phyloP scores from a whole-genome alignment of 805 yeast genomes.

The Metschnikowia amazonensis region DNA sequence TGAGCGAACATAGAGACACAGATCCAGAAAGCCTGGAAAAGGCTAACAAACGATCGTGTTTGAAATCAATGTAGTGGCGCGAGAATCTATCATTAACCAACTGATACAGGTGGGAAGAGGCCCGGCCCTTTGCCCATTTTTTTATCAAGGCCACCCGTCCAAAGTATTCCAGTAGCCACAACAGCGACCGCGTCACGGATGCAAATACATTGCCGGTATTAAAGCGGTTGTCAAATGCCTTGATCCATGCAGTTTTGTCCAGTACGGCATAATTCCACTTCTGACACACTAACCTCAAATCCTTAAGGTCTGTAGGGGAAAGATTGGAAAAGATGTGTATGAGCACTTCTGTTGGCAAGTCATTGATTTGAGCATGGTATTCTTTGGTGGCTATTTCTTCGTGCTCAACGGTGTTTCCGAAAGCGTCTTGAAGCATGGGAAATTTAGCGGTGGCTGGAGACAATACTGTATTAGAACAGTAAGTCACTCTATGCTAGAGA shows the following conservation, averaged over 20 bases:
- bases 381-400: background rate
- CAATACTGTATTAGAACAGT: background rate
- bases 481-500: background rate
- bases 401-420: slow-evolving; percentile 21
- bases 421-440: slow-evolving; percentile 18
- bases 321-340: slow-evolving; percentile 43
- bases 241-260: slow-evolving; percentile 47
- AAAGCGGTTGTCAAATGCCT: slow-evolving; percentile 40
- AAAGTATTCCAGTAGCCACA: slow-evolving; percentile 48
- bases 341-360: slow-evolving; percentile 47
- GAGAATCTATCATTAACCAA: slow-evolving; percentile 29
- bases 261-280: slow-evolving; percentile 44
- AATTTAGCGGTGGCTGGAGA: no score
- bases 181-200: slow-evolving; percentile 38
- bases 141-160: slow-evolving; percentile 32
- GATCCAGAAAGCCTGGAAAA: slow-evolving; percentile 28
- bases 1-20: slow-evolving; percentile 28
- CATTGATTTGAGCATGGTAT: slow-evolving; percentile 20
- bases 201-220: slow-evolving; percentile 38
- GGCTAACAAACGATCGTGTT: slow-evolving; percentile 24
- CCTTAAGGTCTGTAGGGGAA: slow-evolving; percentile 42
- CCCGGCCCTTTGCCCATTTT: slow-evolving; percentile 39
- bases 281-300: slow-evolving; percentile 43
- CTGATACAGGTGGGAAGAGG: slow-evolving; percentile 26
- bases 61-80: slow-evolving; percentile 26